Percentiles rank a stretch among this genome's conserved stretches.
Conservation (phyloP, 352 stramenopile genomes). For the Globisporangium camurandrum region DNA sequence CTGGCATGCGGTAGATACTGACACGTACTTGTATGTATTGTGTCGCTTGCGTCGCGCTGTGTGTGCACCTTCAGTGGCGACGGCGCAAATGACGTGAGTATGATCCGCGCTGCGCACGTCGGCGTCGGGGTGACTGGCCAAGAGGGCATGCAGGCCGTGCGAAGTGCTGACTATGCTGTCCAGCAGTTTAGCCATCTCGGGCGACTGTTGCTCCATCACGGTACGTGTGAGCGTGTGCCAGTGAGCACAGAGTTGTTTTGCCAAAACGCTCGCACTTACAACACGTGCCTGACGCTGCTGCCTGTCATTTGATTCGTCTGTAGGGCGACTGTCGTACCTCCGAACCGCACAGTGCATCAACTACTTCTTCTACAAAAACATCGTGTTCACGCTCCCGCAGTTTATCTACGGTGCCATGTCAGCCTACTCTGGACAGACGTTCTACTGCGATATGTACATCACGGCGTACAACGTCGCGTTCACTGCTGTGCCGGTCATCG, state of each 20-base stretch:
- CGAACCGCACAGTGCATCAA: conserved; percentile 93
- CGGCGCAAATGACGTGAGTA: conserved; percentile 98
- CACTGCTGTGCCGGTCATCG: conserved; percentile 86
- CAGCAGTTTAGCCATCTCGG: conserved; percentile 80
- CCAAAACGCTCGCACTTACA: background rate
- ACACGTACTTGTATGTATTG: background rate
- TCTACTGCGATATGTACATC: conserved; percentile 80
- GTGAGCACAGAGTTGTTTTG: too few species aligned
- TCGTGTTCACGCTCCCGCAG: conserved; percentile 86
- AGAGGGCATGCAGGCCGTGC: conserved; percentile 90
- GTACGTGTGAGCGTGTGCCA: conserved; percentile 13
- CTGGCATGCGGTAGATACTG: too few species aligned
- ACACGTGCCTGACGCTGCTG: background rate
- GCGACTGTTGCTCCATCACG: conserved; percentile 64
- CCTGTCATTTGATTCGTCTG: background rate
- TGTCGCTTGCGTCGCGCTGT: too few species aligned
- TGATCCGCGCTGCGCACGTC: conserved; percentile 99
- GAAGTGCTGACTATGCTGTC: conserved; percentile 73
- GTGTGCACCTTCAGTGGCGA: conserved; percentile 80
- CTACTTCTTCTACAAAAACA: conserved; percentile 99
- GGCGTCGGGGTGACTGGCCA: conserved; percentile 97
- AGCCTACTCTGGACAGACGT: conserved; percentile 82
- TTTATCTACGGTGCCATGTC: conserved; percentile 86
- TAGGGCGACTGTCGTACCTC: conserved; percentile 94
- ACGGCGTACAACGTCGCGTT: conserved; percentile 94